phyloP scores from a whole-genome alignment of 352 stramenopile genomes.

The Phytophthora sp. region DNA sequence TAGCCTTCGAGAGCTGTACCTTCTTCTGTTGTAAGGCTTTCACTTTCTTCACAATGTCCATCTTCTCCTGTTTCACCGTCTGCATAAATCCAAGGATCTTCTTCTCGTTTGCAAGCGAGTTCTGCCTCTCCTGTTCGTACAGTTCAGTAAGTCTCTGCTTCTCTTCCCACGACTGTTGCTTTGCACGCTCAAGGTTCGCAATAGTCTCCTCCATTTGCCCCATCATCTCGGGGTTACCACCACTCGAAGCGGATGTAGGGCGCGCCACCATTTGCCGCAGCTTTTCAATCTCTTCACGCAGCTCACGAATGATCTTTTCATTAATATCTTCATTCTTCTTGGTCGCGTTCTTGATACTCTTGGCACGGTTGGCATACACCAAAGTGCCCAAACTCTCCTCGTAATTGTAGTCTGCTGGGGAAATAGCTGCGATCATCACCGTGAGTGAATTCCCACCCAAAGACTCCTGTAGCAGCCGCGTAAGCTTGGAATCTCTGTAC shows the following conservation, averaged over 20 bases:
- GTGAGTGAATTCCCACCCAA: slow-evolving; percentile 93
- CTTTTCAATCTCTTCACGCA: slow-evolving; percentile 92
- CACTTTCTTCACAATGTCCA: slow-evolving; percentile 91
- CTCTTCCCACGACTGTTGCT: slow-evolving; percentile 92
- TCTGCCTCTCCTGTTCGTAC: slow-evolving; percentile 89
- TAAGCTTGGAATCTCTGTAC: slow-evolving; percentile 93
- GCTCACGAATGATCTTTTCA: slow-evolving; percentile 90
- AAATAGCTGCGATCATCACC: slow-evolving; percentile 95
- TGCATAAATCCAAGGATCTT: slow-evolving; percentile 91
- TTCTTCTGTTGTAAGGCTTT: slow-evolving; percentile 87
- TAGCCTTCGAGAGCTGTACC: slow-evolving; percentile 69
- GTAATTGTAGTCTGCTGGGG: slow-evolving; percentile 91
- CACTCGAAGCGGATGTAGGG: slow-evolving; percentile 44
- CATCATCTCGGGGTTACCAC: slow-evolving; percentile 54
- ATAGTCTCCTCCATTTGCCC: slow-evolving; percentile 88
- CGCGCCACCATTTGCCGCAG: slow-evolving; percentile 86
- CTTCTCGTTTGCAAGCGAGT: slow-evolving; percentile 82
- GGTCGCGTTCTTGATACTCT: slow-evolving; percentile 91
- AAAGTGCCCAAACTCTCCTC: slow-evolving; percentile 95
- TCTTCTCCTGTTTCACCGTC: slow-evolving; percentile 91
- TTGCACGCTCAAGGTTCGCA: slow-evolving; percentile 83
- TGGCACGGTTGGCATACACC: slow-evolving; percentile 93
- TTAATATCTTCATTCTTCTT: slow-evolving; percentile 92
- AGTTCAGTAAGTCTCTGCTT: slow-evolving; percentile 83
- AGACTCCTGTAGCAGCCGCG: slow-evolving; percentile 87